Evolutionary conservation across 2,329 filamentous ascomycete species (phyloP).

Genomic region (Fusarium sp.): DNA sequence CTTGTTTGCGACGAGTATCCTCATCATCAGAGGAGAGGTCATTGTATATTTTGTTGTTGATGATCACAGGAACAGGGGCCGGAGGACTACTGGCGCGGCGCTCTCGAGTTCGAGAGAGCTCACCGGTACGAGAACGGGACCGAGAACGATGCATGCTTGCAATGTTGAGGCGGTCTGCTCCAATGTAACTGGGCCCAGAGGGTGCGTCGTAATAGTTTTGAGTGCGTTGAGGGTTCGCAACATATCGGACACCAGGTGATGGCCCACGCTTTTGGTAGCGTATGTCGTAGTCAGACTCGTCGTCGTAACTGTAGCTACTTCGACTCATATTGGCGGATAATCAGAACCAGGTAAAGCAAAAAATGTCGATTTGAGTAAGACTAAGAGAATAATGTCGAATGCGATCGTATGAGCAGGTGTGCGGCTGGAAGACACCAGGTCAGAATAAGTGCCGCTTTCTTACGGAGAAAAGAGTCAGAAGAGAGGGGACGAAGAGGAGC

Average conservation of each 20-base stretch:
- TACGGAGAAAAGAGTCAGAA: neutral
- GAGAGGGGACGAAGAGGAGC: constrained; percentile 9
- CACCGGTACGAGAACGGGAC: constrained; percentile 47
- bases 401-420: neutral
- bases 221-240: constrained; percentile 56
- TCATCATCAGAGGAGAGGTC: constrained; percentile 59
- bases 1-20: constrained; percentile 50
- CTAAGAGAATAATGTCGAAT: neutral
- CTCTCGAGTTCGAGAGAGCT: constrained; percentile 62
- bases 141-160: constrained; percentile 55
- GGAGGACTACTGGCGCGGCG: constrained; percentile 60
- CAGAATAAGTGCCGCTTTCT: neutral
- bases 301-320: constrained; percentile 60
- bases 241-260: constrained; percentile 61
- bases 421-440: neutral
- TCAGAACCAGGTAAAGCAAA: neutral
- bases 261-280: constrained; percentile 58
- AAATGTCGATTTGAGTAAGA: neutral
- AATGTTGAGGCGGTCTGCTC: constrained; percentile 60
- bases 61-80: constrained; percentile 61
- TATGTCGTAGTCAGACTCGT: constrained; percentile 69
- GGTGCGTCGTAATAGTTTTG: constrained; percentile 55
- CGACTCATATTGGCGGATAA: constrained; percentile 45
- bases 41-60: constrained; percentile 69
- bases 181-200: constrained; percentile 57